Conservation (phyloP, 106 monocot species). For the Acorus calamus region DNA sequence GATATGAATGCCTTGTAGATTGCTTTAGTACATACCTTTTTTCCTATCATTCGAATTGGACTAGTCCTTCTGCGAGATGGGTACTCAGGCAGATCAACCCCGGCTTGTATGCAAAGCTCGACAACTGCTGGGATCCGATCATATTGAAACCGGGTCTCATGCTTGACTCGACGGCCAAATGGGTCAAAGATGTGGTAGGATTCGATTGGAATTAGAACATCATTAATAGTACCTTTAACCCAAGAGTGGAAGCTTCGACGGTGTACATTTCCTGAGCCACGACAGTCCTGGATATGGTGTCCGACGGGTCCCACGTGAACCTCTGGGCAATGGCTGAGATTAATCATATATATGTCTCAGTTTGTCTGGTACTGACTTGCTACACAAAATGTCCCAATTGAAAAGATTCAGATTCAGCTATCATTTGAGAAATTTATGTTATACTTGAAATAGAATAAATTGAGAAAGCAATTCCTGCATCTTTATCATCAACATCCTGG, state of each 20-base stretch:
- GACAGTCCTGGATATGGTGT: constrained; percentile 73
- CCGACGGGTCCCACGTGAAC: constrained; percentile 66
- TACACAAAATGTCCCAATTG: no score
- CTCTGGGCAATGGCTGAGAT: constrained; percentile 65
- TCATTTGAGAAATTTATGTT: no score
- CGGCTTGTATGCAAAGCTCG: constrained; percentile 95
- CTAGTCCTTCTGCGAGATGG: constrained; percentile 63
- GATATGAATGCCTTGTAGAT: no score
- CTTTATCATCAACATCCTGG: no score
- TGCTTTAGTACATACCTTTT: constrained; percentile 27
- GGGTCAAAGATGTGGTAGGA: constrained; percentile 83
- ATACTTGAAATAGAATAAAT: no score
- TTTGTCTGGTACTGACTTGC: neutral
- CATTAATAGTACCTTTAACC: constrained; percentile 70
- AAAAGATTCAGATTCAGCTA: no score
- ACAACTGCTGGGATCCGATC: constrained; percentile 81
- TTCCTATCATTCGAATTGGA: constrained; percentile 80
- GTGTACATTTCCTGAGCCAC: constrained; percentile 48
- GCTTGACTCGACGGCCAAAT: constrained; percentile 69
- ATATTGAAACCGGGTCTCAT: constrained; percentile 67
- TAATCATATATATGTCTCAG: neutral
- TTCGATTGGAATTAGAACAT: constrained; percentile 71
- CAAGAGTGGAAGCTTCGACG: constrained; percentile 62
- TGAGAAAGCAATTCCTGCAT: no score
- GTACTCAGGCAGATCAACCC: constrained; percentile 70